Conservation (phyloP, 805 yeast genomes). For the Maudiozyma bulderi region DNA sequence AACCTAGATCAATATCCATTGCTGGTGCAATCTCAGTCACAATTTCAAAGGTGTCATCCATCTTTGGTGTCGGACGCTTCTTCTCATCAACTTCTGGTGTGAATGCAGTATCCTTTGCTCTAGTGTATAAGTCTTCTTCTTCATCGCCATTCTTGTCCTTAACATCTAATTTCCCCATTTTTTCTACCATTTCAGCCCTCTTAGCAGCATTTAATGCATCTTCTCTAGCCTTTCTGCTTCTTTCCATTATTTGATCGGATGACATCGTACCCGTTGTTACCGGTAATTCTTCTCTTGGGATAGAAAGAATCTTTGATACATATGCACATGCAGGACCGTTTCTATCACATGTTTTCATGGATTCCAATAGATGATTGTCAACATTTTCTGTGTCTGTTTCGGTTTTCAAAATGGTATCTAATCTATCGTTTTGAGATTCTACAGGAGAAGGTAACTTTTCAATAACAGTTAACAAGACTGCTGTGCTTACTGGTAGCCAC, state of each 20-base stretch:
- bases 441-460: conserved; percentile 80
- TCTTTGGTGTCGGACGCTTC: not conserved
- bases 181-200: conserved; percentile 32
- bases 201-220: conserved; percentile 63
- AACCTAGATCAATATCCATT: conserved; percentile 20
- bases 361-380: conserved; percentile 38
- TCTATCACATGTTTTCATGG: conserved; percentile 62
- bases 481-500: conserved; percentile 89
- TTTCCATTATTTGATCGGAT: conserved; percentile 50
- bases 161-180: conserved; percentile 11
- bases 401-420: conserved; percentile 51
- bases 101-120: conserved; percentile 21
- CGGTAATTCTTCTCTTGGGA: conserved; percentile 77
- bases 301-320: conserved; percentile 80
- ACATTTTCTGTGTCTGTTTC: conserved; percentile 25
- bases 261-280: conserved; percentile 35
- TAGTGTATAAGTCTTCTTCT: conserved; percentile 14
- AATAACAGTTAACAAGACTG: conserved; percentile 74
- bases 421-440: conserved; percentile 61
- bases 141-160: conserved; percentile 6
- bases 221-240: conserved; percentile 55
- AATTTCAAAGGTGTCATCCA: conserved; percentile 11
- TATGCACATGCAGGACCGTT: conserved; percentile 62
- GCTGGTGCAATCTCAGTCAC: conserved; percentile 21
- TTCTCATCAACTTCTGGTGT: conserved; percentile 17